A percentile compares a stretch with the other conserved stretches of the same genome.
Evolutionary conservation across 352 stramenopile species (phyloP).

Genomic region (Plasmopara viticola): DNA sequence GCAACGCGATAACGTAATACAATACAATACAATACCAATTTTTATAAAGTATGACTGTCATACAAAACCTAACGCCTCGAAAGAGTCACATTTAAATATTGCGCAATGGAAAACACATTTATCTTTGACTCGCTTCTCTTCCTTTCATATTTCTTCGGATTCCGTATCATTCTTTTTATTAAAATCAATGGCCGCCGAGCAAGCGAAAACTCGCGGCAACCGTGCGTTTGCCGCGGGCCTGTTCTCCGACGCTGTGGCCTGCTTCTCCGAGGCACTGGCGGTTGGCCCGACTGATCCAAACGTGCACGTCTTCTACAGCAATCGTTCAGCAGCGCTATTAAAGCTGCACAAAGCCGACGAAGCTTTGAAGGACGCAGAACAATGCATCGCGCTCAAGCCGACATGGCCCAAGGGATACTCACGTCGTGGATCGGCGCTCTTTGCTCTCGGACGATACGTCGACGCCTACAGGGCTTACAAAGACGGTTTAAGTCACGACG

Average conservation of each 20-base stretch:
- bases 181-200: conserved; percentile 64
- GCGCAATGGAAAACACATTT: too few species aligned
- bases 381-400: conserved; percentile 67
- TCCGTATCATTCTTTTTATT: neutral
- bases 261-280: conserved; percentile 77
- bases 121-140: too few species aligned
- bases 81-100: too few species aligned
- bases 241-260: conserved; percentile 56
- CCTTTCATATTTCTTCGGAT: neutral
- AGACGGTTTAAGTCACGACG: conserved; percentile 59
- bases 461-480: conserved; percentile 78
- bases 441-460: conserved; percentile 49
- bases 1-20: too few species aligned
- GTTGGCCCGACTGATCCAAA: conserved; percentile 34
- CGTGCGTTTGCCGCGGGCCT: conserved; percentile 63
- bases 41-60: too few species aligned
- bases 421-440: conserved; percentile 72
- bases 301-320: conserved; percentile 72
- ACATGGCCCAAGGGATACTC: conserved; percentile 87
- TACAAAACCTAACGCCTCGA: too few species aligned
- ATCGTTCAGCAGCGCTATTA: conserved; percentile 79
- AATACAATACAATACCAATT: too few species aligned
- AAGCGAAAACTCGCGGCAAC: conserved; percentile 86
- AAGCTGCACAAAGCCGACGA: conserved; percentile 62
- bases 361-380: conserved; percentile 72